phyloP scores from a whole-genome alignment of 2,329 filamentous ascomycete species.

The Cryphonectria nitschkei region DNA sequence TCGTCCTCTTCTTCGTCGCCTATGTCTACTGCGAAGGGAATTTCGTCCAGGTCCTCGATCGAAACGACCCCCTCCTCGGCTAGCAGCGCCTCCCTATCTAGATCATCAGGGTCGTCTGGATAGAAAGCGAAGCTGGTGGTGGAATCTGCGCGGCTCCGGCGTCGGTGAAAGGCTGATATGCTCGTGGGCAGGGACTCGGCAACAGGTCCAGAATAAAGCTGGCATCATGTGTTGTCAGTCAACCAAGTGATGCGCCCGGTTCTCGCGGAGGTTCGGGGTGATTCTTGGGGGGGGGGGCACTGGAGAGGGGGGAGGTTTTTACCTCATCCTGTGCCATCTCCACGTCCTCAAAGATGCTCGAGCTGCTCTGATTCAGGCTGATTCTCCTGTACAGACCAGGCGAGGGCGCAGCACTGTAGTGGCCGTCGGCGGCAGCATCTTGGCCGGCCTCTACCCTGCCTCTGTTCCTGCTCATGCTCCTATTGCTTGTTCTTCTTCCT shows the following conservation, averaged over 20 bases:
- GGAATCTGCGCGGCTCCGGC: conserved; percentile 74
- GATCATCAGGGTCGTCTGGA: conserved; percentile 62
- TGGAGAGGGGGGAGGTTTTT: conserved; percentile 30
- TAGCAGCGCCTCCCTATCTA: conserved; percentile 37
- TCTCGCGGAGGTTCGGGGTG: neutral
- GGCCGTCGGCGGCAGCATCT: conserved; percentile 31
- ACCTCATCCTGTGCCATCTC: conserved; percentile 98
- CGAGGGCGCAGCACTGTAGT: conserved; percentile 29
- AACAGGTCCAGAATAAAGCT: conserved; percentile 88
- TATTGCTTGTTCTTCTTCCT: conserved; percentile 11
- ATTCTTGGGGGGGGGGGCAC: no score
- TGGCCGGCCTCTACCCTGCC: conserved; percentile 20
- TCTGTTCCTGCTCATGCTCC: conserved; percentile 12
- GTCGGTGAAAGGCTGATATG: conserved; percentile 88
- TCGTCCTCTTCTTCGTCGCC: conserved; percentile 42
- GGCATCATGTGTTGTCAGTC: conserved; percentile 19
- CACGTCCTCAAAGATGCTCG: conserved; percentile 90
- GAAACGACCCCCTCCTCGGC: conserved; percentile 36
- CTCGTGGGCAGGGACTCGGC: conserved; percentile 96
- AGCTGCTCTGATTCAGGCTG: conserved; percentile 71
- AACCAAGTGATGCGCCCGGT: neutral
- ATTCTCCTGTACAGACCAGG: conserved; percentile 64
- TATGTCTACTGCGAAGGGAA: conserved; percentile 44
- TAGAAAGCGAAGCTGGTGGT: conserved; percentile 90
- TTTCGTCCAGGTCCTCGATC: conserved; percentile 43